Base-by-base conservation (phyloP, 2,329 filamentous ascomycete species). In the Aspergillus quadrilineatus region DNA sequence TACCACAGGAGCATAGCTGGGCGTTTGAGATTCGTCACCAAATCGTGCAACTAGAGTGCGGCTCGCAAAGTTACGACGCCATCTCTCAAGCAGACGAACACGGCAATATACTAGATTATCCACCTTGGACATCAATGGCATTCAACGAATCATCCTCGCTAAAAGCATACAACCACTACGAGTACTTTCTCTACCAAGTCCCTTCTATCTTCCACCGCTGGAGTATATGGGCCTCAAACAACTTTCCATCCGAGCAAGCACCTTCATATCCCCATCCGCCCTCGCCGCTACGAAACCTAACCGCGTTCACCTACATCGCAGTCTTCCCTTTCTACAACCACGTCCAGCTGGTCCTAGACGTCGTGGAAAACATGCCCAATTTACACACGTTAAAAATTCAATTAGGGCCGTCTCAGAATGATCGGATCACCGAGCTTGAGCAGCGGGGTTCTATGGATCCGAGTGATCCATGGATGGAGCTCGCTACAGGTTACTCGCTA, bases 91-190 rank as follows among this genome's bases (percentile, higher is more conserved):
- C 50, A 59, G 58, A 65, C 5, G 52, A 59, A 9, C 62, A 60
- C 28, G 54, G 63, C 1, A 72, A 66, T 26, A 72, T 90, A 0
- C 80, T 90, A 44, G 79, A 79, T 28, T 75, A 82, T n/a, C 80
- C 82, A 1, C 81, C 82, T 1, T 92, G 89, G 89, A 80, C 78
- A 0, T 80, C 82, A 15, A 65, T 91, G 0, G 75, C 82, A 1
- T 82, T 91, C 61, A 92, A 92, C 68, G 89, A 93, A 73, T 88
- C 88, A 7, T 90, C 88, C 0, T 90, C 85, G 4, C 80, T 88
- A n/a, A 80, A 81, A 56, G 87, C 85, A 5, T 92, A 90, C 73
- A 81, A 82, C 46, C 85, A 83, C 4, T 88, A 90, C 68, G 86
- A 90, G 64, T 90, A 87, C 72, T 89, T 87, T 65, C 77, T 86